Base-by-base conservation (phyloP, 768 basidiomycete species). In the Suillus subaureus region DNA sequence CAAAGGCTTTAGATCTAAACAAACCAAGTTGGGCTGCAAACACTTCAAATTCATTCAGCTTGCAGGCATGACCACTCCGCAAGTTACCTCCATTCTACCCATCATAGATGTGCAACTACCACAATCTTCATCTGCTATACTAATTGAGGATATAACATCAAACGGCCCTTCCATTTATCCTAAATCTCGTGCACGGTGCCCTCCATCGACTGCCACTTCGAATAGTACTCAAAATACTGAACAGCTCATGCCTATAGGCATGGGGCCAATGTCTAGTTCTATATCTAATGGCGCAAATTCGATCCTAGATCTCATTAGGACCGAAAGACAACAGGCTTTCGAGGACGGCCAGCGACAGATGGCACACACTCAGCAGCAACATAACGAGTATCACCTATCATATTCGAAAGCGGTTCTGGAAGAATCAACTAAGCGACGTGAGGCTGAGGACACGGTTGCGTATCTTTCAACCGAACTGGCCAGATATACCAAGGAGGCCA, bases 1-100 rank as follows among this genome's bases (percentile, higher is more conserved):
- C 67, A 61, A 61, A 23, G 61, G 42, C 66, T 43, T 67, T 67
- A 54, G 64, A 66, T 67, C 66, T 58, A 65, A 67, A 67, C 52
- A 67, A 56, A 39, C 23, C 15, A 33, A 43, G 37, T 43, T 62
- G 4, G 21, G 26, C 31, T 31, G 6, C 6, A 21, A n/a, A 35
- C 40, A 31, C 43, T 42, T 62, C 18, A 15, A 42, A 16, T 45
- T 39, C 42, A 35, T n/a, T 54, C 31, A 35, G 21, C 11, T n/a
- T 61, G 52, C 54, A 61, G 49, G 23, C 23, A 62, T 62, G 61
- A 16, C 61, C 43, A 61, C 49, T 61, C 18, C 21, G n/a, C 61
- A 62, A 45, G 3, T 23, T 15, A 47, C 21, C 23, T 64, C 62
- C 4, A 13, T 55, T n/a, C 11, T 16, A n/a, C 54, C 33, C 11